These are phyloP conservation scores for Boletus sp. DNA, from an alignment of 768 basidiomycete species.

Conservation along the genomic window DNA sequence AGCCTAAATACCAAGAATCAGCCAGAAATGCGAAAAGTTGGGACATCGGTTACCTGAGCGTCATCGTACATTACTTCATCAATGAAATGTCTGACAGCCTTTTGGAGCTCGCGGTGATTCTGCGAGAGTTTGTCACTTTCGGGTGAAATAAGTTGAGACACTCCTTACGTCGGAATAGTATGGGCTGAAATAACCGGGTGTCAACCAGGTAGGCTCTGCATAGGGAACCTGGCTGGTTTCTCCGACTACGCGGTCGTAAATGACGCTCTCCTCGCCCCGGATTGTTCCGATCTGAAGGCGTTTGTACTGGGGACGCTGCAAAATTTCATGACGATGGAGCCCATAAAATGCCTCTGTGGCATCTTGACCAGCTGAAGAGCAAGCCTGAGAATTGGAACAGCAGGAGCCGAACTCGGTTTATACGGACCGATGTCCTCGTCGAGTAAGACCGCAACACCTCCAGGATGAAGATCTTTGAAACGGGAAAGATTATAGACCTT, in stretches of 20 bases:
- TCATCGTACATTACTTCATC: conserved; percentile 60
- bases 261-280: conserved; percentile 55
- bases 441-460: conserved; percentile 76
- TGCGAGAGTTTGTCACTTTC: conserved; percentile 23
- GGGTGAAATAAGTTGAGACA: not conserved
- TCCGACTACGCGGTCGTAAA: conserved; percentile 51
- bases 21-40: conserved; percentile 14
- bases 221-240: conserved; percentile 77
- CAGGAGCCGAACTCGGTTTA: not conserved
- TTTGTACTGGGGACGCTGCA: conserved; percentile 69
- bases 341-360: conserved; percentile 87
- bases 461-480: conserved; percentile 82
- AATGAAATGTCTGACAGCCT: conserved; percentile 56
- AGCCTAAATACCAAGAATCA: conserved; percentile 33
- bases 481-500: conserved; percentile 82
- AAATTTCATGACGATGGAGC: conserved; percentile 83
- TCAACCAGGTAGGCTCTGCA: conserved; percentile 84
- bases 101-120: conserved; percentile 49
- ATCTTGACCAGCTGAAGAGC: conserved; percentile 69
- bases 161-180: conserved; percentile 65
- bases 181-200: conserved; percentile 62
- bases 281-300: conserved; percentile 76
- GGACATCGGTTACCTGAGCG: conserved; percentile 28
- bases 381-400: not conserved
- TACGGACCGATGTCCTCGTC: conserved; percentile 70